Conservation (phyloP, 208 protist species). For the Wallacemonas sp. region DNA sequence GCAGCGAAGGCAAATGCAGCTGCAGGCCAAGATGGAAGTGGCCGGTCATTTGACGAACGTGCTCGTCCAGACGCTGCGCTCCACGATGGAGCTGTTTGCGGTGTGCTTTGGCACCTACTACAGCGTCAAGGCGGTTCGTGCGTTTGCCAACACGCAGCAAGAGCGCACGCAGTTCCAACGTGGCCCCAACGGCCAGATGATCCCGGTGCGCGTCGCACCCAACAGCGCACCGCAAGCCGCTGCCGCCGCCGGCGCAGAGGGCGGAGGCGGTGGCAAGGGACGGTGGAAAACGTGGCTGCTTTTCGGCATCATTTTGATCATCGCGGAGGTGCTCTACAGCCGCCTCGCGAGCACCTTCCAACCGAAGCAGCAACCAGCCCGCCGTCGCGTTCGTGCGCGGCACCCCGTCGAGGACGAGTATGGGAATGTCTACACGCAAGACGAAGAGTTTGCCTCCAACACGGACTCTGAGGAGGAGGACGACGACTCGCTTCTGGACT, state of each 20-base stretch:
- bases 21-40: slow-evolving; percentile 80
- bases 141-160: slow-evolving; percentile 55
- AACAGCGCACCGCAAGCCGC: slow-evolving; percentile 14
- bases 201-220: slow-evolving; percentile 21
- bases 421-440: slow-evolving; percentile 46
- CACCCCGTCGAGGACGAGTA: slow-evolving; percentile 31
- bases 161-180: slow-evolving; percentile 30
- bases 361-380: slow-evolving; percentile 9
- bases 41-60: slow-evolving; percentile 76
- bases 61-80: slow-evolving; percentile 77
- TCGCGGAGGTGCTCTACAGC: slow-evolving; percentile 64
- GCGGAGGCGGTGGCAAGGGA: slow-evolving; percentile 17
- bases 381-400: slow-evolving; percentile 21
- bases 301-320: slow-evolving; percentile 54
- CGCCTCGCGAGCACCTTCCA: slow-evolving; percentile 23
- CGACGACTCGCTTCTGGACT: slow-evolving; percentile 48
- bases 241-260: slow-evolving; percentile 9
- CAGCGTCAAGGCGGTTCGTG: slow-evolving; percentile 79
- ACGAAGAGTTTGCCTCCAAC: slow-evolving; percentile 36
- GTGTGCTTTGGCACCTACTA: slow-evolving; percentile 89
- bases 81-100: slow-evolving; percentile 75
- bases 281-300: slow-evolving; percentile 62
- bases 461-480: slow-evolving; percentile 27
- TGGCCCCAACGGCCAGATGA: slow-evolving; percentile 32
- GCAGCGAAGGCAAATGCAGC: slow-evolving; percentile 64